Evolutionary conservation across 2,329 filamentous ascomycete species (phyloP).

Genomic region (Teratosphaeria viscida): DNA sequence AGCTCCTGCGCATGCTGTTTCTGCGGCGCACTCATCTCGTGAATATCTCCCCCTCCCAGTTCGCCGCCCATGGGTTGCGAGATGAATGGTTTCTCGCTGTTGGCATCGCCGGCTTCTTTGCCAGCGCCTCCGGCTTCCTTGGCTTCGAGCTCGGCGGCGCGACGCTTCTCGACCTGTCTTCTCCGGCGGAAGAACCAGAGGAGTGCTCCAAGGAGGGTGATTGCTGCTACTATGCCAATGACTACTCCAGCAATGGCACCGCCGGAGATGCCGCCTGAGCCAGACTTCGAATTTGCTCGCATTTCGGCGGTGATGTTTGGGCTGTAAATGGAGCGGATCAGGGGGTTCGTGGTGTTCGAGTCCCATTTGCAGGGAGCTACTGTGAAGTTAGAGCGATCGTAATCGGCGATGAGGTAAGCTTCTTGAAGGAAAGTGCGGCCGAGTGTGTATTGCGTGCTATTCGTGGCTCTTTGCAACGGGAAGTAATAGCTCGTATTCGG

Average conservation of each 20-base stretch:
- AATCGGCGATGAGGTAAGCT: slow-evolving; percentile 29
- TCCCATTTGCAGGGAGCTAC: slow-evolving; percentile 27
- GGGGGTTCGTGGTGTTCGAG: slow-evolving; percentile 10
- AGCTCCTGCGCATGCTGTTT: slow-evolving; percentile 20
- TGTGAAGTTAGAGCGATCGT: slow-evolving; percentile 27
- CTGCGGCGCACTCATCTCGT: slow-evolving; percentile 22
- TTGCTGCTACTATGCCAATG: slow-evolving; percentile 19
- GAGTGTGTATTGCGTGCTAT: slow-evolving; percentile 26
- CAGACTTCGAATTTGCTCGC: slow-evolving; percentile 2
- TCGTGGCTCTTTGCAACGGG: slow-evolving; percentile 24
- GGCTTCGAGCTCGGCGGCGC: slow-evolving; percentile 21
- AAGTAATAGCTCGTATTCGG: slow-evolving; percentile 24
- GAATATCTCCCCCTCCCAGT: slow-evolving; percentile 23
- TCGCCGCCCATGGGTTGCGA: slow-evolving; percentile 24
- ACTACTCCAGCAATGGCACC: slow-evolving; percentile 27
- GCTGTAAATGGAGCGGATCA: slow-evolving; percentile 22
- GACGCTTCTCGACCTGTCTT: slow-evolving; percentile 15
- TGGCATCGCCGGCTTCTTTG: slow-evolving; percentile 2
- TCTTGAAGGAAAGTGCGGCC: slow-evolving; percentile 29
- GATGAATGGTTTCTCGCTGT: slow-evolving; percentile 14
- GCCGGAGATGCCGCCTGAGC: slow-evolving; percentile 10
- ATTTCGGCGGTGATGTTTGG: slow-evolving; percentile 10
- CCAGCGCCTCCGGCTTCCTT: slow-evolving; percentile 13
- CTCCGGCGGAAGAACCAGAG: slow-evolving; percentile 20
- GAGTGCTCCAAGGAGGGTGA: slow-evolving; percentile 17